Evolutionary conservation across 495 filamentous ascomycete genomes (phyloP), one percentile per base, ranked within the genome.

Genomic region (Penicillium simplicissimum): DNA sequence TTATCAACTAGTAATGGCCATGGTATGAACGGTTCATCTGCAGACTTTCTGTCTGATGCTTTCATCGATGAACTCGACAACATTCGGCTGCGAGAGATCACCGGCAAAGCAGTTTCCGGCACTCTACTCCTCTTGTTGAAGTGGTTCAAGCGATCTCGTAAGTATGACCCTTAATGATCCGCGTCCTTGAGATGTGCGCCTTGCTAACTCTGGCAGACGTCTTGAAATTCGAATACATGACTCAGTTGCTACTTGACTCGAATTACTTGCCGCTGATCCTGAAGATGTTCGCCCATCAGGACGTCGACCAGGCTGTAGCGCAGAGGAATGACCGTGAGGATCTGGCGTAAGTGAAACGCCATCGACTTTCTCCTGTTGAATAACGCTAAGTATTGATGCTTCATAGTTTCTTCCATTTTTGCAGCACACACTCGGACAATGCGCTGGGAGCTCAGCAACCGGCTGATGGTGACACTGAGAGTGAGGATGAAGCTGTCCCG

Each of bases 131-230:
- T 96, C 31, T 71, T 98, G 25, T 72, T 98, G 56, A 98, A 97
- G 76, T 98, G 95, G 95, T 91, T 98, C 70, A 96, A 97, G 73
- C 80, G 94, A 63, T 96, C 92, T 61, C 94, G 93, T 96, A 77
- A 78, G 91, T 37, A 2, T 15, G 8, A 53, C 14, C 7, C 37
- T 42, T 36, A 15, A 4, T 19, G 31, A n/a, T 28, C 4, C 21
- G 23, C 15, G 3, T 34, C 17, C 33, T 13, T 47, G 3, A 3
- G 17, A 15, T 21, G 34, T 47, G 23, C 55, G 36, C 25, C 28
- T 37, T 53, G 58, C 83, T 74, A 35, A 62, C 33, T 0, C 13
- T 14, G 7, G 17, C 60, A 96, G 94, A 98, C 69, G 85, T 98
- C 43, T 78, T 98, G 61, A 96, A 96, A 71, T 97, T 93, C 63